Evolutionary conservation across 805 yeast genomes (phyloP).

Genomic region (Helenozyma rhizophorensis): DNA sequence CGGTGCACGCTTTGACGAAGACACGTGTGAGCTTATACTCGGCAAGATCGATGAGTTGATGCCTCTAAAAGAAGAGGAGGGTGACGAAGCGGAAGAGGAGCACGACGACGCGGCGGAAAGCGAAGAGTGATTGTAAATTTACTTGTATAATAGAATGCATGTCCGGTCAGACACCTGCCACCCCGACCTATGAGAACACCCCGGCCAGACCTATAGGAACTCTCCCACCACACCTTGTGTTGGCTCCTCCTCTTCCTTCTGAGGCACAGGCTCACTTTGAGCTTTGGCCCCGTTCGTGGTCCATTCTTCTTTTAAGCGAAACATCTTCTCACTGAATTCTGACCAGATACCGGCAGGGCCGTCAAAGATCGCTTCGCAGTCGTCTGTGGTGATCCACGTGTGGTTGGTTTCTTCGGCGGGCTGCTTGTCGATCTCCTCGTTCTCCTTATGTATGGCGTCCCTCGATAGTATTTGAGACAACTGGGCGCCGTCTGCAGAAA

Average conservation of each 20-base stretch:
- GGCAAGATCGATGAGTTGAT: constrained; percentile 50
- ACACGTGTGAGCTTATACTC: constrained; percentile 55
- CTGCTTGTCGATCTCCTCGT: constrained; percentile 29
- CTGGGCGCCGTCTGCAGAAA: constrained; percentile 13
- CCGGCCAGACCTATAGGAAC: neutral
- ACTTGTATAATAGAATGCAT: neutral
- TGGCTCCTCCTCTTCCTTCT: neutral
- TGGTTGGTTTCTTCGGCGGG: constrained; percentile 24
- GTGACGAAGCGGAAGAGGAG: constrained; percentile 21
- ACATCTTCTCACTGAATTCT: constrained; percentile 58
- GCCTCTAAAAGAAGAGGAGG: constrained; percentile 39
- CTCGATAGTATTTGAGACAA: constrained; percentile 24
- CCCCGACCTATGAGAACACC: no score
- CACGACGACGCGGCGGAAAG: constrained; percentile 22
- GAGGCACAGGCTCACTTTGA: constrained; percentile 1
- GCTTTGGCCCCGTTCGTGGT: constrained; percentile 11
- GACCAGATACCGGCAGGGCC: constrained; percentile 73
- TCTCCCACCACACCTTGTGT: constrained; percentile 2
- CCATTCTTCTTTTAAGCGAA: constrained; percentile 33
- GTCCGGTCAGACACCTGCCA: no score
- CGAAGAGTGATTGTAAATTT: constrained; percentile 4
- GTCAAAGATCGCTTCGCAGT: constrained; percentile 39
- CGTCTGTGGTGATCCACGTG: constrained; percentile 48
- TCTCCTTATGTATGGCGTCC: constrained; percentile 32
- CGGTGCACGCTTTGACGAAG: constrained; percentile 77